These are phyloP conservation scores for Podosphaera xanthii DNA, from an alignment of 2,329 filamentous ascomycete genomes.

Conservation along the genomic window DNA sequence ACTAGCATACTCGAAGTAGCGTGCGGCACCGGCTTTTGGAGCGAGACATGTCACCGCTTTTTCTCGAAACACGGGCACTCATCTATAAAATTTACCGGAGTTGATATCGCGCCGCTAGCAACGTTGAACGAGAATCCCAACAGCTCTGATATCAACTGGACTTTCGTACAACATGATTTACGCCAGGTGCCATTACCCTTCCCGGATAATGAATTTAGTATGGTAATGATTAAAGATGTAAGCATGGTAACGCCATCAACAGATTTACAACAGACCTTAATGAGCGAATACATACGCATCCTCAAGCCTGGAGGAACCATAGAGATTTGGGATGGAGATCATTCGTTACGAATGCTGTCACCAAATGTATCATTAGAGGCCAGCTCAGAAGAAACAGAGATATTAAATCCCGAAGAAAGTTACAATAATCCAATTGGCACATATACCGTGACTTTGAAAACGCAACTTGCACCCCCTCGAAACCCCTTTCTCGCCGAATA, in stretches of 20 bases:
- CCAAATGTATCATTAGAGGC: constrained; percentile 37
- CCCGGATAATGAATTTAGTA: constrained; percentile 56
- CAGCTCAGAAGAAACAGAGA: constrained; percentile 18
- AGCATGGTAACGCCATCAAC: constrained; percentile 40
- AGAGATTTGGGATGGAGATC: constrained; percentile 80
- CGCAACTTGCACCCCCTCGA: constrained; percentile 55
- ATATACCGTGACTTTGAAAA: constrained; percentile 63
- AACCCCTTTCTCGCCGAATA: constrained; percentile 69
- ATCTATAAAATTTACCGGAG: constrained; percentile 54
- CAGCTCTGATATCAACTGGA: constrained; percentile 57
- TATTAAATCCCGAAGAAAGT: constrained; percentile 32
- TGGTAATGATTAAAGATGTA: constrained; percentile 74
- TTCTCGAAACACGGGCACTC: constrained; percentile 45
- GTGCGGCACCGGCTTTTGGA: constrained; percentile 80
- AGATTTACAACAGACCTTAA: constrained; percentile 26
- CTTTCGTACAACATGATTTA: constrained; percentile 71
- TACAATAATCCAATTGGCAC: constrained; percentile 49
- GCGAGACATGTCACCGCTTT: constrained; percentile 64
- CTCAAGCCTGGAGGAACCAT: constrained; percentile 56
- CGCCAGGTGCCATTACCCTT: constrained; percentile 58
- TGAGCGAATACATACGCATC: constrained; percentile 56
- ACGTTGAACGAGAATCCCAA: constrained; percentile 15
- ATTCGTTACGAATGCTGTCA: constrained; percentile 59
- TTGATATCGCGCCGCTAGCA: constrained; percentile 54
- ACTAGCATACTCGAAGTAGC: constrained; percentile 63